Base-by-base conservation (phyloP, 495 filamentous ascomycete genomes). In the Podospora pseudopauciseta region DNA sequence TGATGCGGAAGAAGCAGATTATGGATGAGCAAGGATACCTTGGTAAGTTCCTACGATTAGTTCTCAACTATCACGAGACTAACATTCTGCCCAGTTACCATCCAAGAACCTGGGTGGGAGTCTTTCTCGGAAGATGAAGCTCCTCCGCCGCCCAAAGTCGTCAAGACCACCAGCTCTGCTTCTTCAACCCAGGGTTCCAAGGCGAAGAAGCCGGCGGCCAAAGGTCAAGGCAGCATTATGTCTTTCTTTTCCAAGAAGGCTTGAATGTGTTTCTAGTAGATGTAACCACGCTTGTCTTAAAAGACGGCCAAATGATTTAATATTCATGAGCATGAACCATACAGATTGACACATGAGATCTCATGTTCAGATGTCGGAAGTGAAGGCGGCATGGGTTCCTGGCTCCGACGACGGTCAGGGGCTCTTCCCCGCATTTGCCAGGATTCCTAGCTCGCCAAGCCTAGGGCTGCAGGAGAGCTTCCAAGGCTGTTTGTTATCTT, bases 21-120 rank as follows among this genome's bases (percentile, higher is more conserved):
- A 92, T 93, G 82, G 96, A 99, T 74, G 92, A 94, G 56, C 92
- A 98, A 68, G 94, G 95, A 54, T 99, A 97, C 76, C 82, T 99
- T 16, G 92, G 92, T 94, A 83, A 70, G 88, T 82, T 60, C 18
- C 23, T 19, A 7, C 7, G 30, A 32, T 32, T 0, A 32, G 7
- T 32, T 13, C 9, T 49, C 39, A 49, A 49, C 30, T 15, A 54
- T 59, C 58, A 27, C 53, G 23, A 70, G 11, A 71, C 72, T 68
- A 66, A 72, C 68, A 34, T 34, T 63, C 49, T 32, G 20, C 27
- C n/a, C 73, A 96, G 95, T 98, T 19, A 98, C 95, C 15, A 90
- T 89, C 70, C 90, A 94, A 73, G 94, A 97, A 74, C 81, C 87
- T 1, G 88, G 84, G 1, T 99, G 95, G 95, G 95, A 98, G 77